Conservation (phyloP, 768 basidiomycete species). For the Agaricus bisporus region DNA sequence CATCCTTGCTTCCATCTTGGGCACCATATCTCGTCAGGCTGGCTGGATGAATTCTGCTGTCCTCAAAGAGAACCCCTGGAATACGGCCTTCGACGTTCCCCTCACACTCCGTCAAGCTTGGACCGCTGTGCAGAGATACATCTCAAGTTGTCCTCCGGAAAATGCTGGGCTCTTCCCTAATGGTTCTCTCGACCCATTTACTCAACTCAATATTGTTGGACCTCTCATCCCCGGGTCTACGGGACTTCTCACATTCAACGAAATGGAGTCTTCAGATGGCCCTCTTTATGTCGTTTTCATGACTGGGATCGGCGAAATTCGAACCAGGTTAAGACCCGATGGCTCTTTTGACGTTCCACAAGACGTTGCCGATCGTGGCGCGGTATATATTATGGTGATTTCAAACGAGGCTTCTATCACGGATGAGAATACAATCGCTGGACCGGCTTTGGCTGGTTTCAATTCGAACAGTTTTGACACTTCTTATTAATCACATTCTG, state of each 20-base stretch:
- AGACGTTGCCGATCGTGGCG: conserved; percentile 31
- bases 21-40: conserved; percentile 58
- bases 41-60: conserved; percentile 53
- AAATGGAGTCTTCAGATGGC: background rate
- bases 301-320: conserved; percentile 11
- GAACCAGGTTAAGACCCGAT: conserved; percentile 14
- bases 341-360: conserved; percentile 31
- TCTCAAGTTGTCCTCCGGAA: conserved; percentile 43
- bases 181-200: conserved; percentile 17
- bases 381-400: conserved; percentile 39
- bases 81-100: conserved; percentile 48
- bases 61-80: conserved; percentile 46
- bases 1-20: conserved; percentile 53
- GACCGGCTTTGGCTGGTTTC: conserved; percentile 43
- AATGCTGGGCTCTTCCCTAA: conserved; percentile 39
- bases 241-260: background rate
- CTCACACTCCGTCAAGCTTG: conserved; percentile 33
- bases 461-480: conserved; percentile 19
- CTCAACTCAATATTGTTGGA: conserved; percentile 18
- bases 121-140: conserved; percentile 37
- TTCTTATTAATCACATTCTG: background rate
- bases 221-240: conserved; percentile 16
- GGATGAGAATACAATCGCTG: conserved; percentile 50
- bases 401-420: conserved; percentile 17
- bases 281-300: conserved; percentile 1